Conservation (phyloP, 2,329 filamentous ascomycete species). For the Chaetomiaceae sp. region DNA sequence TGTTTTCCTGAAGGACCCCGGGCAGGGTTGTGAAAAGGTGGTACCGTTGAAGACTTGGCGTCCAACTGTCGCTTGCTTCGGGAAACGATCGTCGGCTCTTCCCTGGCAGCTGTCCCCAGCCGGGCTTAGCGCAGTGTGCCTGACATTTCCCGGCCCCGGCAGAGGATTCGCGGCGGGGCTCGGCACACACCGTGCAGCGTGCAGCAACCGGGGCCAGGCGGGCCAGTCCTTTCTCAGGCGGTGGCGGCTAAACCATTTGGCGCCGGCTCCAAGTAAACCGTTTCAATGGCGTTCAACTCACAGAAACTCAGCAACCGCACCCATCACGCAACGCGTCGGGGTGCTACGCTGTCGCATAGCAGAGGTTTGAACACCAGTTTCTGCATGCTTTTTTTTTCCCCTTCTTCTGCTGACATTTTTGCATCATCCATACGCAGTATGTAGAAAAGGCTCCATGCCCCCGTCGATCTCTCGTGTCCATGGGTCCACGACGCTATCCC, state of each 20-base stretch:
- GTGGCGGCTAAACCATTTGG: too few species aligned
- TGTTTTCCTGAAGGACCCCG: not conserved
- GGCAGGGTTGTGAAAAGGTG: not conserved
- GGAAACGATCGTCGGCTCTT: conserved; percentile 19
- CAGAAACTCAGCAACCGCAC: too few species aligned
- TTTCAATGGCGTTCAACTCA: too few species aligned
- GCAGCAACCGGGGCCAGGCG: not conserved
- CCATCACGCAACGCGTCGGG: too few species aligned
- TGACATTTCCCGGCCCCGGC: not conserved
- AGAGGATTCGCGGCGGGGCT: not conserved
- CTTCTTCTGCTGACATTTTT: conserved; percentile 4
- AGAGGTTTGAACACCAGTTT: too few species aligned
- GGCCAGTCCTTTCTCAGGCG: too few species aligned
- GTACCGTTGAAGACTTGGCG: conserved; percentile 1
- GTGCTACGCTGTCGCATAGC: too few species aligned
- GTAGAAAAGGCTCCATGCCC: not conserved
- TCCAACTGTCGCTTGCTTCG: conserved; percentile 7
- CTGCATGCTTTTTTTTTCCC: too few species aligned
- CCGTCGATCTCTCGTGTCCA: not conserved
- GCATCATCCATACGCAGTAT: too few species aligned
- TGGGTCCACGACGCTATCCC: not conserved
- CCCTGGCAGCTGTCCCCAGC: conserved; percentile 3
- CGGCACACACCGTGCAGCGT: not conserved
- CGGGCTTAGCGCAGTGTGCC: not conserved
- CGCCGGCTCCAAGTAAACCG: too few species aligned